Evolutionary conservation across 2,329 filamentous ascomycete species (phyloP).

Genomic region (Colletotrichum acutatum): DNA sequence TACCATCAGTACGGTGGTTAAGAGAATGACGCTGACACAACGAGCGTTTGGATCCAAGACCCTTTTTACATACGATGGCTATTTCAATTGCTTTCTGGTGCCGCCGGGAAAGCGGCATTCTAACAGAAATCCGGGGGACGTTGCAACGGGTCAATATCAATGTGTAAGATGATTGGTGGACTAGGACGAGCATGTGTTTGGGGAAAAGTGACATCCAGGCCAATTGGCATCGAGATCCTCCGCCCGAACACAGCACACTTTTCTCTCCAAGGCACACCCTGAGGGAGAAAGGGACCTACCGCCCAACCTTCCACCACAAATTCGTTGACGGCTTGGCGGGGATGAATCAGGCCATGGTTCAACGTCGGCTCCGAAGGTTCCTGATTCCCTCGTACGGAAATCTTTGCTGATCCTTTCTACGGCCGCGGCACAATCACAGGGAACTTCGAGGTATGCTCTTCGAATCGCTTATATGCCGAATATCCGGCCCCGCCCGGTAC

Average conservation of each 20-base stretch:
- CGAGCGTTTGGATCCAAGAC: background rate
- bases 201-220: background rate
- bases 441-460: background rate
- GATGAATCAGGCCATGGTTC: constrained; percentile 12
- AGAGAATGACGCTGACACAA: background rate
- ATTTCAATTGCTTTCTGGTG: background rate
- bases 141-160: background rate
- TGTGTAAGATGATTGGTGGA: constrained; percentile 33
- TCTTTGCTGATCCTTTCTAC: background rate
- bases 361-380: background rate
- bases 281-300: background rate
- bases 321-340: background rate
- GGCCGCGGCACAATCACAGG: background rate
- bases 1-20: background rate
- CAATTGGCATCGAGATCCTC: constrained; percentile 3
- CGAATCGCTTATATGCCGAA: constrained; percentile 8
- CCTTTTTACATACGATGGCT: background rate
- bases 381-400: background rate
- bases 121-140: background rate
- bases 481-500: constrained; percentile 13
- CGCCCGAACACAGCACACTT: background rate
- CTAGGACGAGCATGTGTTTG: background rate
- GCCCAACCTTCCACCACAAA: background rate
- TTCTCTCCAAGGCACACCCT: background rate
- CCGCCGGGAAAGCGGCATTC: background rate